Conservation (phyloP, 129 eudicot genomes). For the Saussurea involucrata region DNA sequence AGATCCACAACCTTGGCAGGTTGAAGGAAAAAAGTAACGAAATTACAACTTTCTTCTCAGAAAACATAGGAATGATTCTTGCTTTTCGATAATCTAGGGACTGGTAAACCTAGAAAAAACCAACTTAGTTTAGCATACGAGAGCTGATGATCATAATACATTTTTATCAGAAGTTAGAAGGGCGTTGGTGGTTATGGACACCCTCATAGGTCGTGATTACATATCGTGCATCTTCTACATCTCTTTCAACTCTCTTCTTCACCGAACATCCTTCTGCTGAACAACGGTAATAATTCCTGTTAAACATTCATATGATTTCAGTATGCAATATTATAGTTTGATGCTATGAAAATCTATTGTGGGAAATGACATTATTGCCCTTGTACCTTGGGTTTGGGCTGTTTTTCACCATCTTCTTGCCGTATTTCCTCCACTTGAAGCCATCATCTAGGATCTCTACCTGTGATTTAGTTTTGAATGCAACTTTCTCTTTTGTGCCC, state of each 20-base stretch:
- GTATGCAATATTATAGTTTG: background rate
- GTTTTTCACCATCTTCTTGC: slow-evolving; percentile 95
- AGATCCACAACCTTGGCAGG: slow-evolving; percentile 11
- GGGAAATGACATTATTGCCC: background rate
- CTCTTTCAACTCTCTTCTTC: slow-evolving; percentile 82
- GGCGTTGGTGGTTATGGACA: slow-evolving; percentile 61
- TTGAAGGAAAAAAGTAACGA: background rate
- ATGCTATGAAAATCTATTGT: background rate
- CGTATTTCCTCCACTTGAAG: slow-evolving; percentile 93
- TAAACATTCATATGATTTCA: background rate
- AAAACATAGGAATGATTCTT: slow-evolving; percentile 9
- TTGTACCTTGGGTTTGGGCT: slow-evolving; percentile 96
- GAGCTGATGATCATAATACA: background rate
- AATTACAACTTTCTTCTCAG: background rate
- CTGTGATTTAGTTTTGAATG: slow-evolving; percentile 68
- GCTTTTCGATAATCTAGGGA: slow-evolving; percentile 4
- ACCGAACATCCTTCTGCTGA: slow-evolving; percentile 78
- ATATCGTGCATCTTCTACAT: slow-evolving; percentile 54
- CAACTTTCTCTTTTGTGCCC: slow-evolving; percentile 48
- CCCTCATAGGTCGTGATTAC: slow-evolving; percentile 85
- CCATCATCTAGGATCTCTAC: slow-evolving; percentile 82
- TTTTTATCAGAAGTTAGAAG: slow-evolving; percentile 26
- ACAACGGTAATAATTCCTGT: slow-evolving; percentile 81
- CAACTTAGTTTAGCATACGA: slow-evolving; percentile 2
- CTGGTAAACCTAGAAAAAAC: slow-evolving; percentile 4